phyloP scores from a whole-genome alignment of 257 asterid species.

The Solanum verrucosum region DNA sequence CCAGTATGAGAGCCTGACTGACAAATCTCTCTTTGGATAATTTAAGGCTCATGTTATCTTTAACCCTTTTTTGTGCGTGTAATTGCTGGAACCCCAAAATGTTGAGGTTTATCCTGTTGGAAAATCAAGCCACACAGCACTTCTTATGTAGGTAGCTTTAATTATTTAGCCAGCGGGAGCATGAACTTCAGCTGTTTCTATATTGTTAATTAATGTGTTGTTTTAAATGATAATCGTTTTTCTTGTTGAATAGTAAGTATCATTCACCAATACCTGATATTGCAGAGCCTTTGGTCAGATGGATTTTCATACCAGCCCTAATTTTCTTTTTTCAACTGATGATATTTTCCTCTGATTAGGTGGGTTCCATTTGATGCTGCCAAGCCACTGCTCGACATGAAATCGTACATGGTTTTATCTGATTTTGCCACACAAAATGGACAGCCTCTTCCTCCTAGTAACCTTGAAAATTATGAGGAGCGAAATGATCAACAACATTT shows the following conservation, averaged over 20 bases:
- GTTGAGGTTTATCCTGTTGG: background rate
- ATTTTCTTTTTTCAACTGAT: background rate
- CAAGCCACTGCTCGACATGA: constrained; percentile 66
- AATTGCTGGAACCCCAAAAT: background rate
- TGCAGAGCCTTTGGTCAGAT: background rate
- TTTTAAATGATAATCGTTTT: background rate
- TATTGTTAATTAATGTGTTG: background rate
- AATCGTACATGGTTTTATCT: constrained; percentile 58
- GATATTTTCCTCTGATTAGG: constrained; percentile 27
- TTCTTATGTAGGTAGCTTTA: background rate
- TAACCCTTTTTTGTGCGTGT: background rate
- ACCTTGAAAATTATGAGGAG: constrained; percentile 28
- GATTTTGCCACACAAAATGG: constrained; percentile 42
- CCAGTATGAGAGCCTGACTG: background rate
- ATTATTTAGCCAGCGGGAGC: background rate
- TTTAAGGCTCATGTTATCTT: background rate
- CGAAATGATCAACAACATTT: constrained; percentile 35
- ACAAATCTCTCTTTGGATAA: background rate
- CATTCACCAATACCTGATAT: background rate
- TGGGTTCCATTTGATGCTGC: constrained; percentile 78
- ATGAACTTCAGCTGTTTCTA: background rate
- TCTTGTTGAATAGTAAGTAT: background rate
- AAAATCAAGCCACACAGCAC: background rate
- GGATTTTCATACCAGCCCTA: background rate
- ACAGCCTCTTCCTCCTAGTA: constrained; percentile 20